Evolutionary conservation across 169 alveolate species (phyloP).

Genomic region (Fabrea salina): DNA sequence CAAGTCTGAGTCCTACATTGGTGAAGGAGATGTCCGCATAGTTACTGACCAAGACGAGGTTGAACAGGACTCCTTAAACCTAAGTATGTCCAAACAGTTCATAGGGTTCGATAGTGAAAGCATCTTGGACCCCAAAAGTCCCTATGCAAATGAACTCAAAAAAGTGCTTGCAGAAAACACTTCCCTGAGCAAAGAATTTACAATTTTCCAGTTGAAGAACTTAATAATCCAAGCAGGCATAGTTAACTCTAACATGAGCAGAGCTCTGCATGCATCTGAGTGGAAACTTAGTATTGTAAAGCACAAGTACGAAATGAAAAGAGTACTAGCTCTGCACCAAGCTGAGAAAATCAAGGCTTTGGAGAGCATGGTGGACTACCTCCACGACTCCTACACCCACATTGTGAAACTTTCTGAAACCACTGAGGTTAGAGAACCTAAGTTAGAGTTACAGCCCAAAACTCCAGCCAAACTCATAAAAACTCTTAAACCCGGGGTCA

Average conservation of each 20-base stretch:
- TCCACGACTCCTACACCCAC: slow-evolving; percentile 1
- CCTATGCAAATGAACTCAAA: not conserved
- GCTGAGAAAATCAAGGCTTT: not conserved
- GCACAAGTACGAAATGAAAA: not conserved
- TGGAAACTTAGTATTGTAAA: slow-evolving; percentile 12
- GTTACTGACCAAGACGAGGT: not conserved
- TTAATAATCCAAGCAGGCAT: not conserved
- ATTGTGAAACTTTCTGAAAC: not conserved
- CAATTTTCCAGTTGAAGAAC: not conserved
- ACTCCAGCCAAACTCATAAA: no score
- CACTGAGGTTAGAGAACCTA: no score
- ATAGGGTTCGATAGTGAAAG: not conserved
- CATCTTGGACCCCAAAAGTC: not conserved
- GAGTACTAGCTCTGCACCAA: not conserved
- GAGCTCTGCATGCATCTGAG: not conserved
- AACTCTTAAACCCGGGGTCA: no score
- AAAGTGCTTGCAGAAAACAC: not conserved
- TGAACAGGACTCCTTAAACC: not conserved
- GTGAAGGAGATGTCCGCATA: not conserved
- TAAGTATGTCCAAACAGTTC: not conserved
- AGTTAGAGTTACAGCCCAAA: no score
- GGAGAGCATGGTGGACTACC: slow-evolving; percentile 3
- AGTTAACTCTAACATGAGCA: not conserved
- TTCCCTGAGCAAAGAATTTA: slow-evolving; percentile 3
- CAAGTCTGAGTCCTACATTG: not conserved